Base-by-base conservation (phyloP, 768 basidiomycete species). In the Tricholoma flavovirens region DNA sequence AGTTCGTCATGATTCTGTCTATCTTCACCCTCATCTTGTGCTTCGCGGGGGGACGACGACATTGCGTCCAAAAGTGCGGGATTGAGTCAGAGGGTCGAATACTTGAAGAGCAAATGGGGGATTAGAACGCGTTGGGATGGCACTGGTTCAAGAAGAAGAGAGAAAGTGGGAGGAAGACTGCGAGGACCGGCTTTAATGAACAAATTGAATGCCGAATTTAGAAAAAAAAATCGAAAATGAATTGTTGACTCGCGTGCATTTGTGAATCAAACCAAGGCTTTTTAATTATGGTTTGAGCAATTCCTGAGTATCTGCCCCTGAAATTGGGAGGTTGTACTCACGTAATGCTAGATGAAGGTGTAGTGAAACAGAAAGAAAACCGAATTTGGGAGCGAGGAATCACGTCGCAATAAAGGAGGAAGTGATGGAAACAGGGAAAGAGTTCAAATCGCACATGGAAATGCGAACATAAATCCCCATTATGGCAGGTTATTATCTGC, bases 111-210 rank as follows among this genome's bases (percentile, higher is more conserved):
- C 60, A 64, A 60, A 64, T 61, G 71, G 64, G 66, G 66, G 59
- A 55, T 59, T 56, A 59, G 66, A 56, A 63, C 57, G 66, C 61
- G 66, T 59, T 64, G 66, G 63, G 70, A 66, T 60, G 66, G 62
- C 60, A 64, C 62, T 71, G 71, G 73, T 69, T 70, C 66, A 67
- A 73, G 74, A 71, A 73, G 72, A 72, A 74, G 69, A 62, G 71
- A 58, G 70, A 71, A 82, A 79, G 77, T 77, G 81, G 83, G 83
- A 79, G 76, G 79, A 80, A 84, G 77, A 75, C 74, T 78, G 73
- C 60, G 64, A 72, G 75, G 73, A 72, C 80, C 81, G 81, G 83
- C 83, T 88, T 89, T 88, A 87, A 83, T 82, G 80, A 83, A 81
- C 79, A 79, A 81, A 77, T 75, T 77, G 74, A 77, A 79, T 81